Percentiles rank a stretch among this genome's conserved stretches.
Conservation (phyloP, 2,329 filamentous ascomycete genomes). For the Boeremia lycopersici region DNA sequence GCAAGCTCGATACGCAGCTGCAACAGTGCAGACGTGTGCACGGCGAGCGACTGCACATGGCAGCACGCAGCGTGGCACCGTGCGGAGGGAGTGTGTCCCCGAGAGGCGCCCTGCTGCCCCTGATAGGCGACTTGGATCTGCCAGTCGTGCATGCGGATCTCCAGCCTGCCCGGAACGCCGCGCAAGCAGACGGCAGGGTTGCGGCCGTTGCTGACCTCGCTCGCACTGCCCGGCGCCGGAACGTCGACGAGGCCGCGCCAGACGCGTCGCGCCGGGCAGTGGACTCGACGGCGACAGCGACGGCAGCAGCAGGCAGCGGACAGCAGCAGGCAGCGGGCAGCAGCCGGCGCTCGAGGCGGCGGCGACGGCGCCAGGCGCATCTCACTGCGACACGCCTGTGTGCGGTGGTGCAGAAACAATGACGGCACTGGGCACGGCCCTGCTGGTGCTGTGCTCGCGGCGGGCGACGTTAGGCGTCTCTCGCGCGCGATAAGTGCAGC, state of each 20-base stretch:
- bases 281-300: not conserved
- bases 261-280: not conserved
- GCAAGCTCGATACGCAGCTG: conserved; percentile 2
- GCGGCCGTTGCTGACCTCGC: conserved; percentile 10
- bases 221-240: conserved; percentile 3
- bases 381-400: conserved; percentile 8
- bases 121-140: conserved; percentile 19
- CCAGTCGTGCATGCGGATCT: conserved; percentile 20
- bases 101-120: conserved; percentile 9
- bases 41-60: too few species aligned
- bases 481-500: conserved; percentile 16
- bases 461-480: conserved; percentile 1
- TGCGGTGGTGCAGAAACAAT: conserved; percentile 20
- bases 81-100: not conserved
- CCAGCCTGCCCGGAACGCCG: conserved; percentile 18
- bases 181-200: conserved; percentile 15
- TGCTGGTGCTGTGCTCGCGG: conserved; percentile 1
- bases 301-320: too few species aligned
- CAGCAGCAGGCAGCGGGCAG: not conserved
- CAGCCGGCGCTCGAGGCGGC: not conserved
- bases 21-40: not conserved
- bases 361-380: not conserved
- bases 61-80: not conserved
- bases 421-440: conserved; percentile 30
- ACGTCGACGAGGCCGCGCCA: not conserved